A percentile compares a stretch with the other conserved stretches of the same genome.
Evolutionary conservation across 257 asterid genomes (phyloP).

Genomic region (Cynanchum wilfordii): DNA sequence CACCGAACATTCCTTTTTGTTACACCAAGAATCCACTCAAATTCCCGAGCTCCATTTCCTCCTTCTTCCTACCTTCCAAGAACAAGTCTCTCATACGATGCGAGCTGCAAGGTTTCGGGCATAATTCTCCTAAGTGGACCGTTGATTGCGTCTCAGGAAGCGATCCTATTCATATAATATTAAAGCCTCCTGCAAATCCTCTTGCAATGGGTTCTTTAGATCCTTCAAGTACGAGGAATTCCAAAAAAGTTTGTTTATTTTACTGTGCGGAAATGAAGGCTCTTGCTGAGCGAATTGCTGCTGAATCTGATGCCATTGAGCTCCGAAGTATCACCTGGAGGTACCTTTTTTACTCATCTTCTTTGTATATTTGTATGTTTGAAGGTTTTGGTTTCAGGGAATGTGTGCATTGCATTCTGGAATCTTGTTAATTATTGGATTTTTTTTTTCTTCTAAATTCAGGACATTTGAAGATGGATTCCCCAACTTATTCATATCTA

Average conservation of each 20-base stretch:
- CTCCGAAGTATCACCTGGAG: conserved; percentile 88
- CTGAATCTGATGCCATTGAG: conserved; percentile 84
- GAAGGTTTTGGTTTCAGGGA: background rate
- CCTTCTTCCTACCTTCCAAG: conserved; percentile 15
- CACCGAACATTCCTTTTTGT: conserved; percentile 19
- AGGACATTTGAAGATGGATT: conserved; percentile 98
- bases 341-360: conserved; percentile 24
- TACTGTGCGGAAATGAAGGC: conserved; percentile 84
- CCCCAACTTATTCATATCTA: conserved; percentile 89
- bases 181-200: conserved; percentile 65
- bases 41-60: conserved; percentile 19
- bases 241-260: conserved; percentile 68
- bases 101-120: conserved; percentile 38
- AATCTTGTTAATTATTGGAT: background rate
- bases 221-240: conserved; percentile 33
- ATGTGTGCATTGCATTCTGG: background rate
- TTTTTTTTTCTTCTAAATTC: conserved; percentile 14
- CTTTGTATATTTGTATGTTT: background rate
- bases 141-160: conserved; percentile 65
- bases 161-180: conserved; percentile 83
- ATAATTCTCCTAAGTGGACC: conserved; percentile 57
- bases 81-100: conserved; percentile 32
- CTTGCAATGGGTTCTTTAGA: conserved; percentile 40
- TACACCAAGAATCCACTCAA: conserved; percentile 20
- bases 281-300: conserved; percentile 74